Evolutionary conservation across 164 flowering plant genomes (phyloP).

Genomic region (Houttuynia cordata): DNA sequence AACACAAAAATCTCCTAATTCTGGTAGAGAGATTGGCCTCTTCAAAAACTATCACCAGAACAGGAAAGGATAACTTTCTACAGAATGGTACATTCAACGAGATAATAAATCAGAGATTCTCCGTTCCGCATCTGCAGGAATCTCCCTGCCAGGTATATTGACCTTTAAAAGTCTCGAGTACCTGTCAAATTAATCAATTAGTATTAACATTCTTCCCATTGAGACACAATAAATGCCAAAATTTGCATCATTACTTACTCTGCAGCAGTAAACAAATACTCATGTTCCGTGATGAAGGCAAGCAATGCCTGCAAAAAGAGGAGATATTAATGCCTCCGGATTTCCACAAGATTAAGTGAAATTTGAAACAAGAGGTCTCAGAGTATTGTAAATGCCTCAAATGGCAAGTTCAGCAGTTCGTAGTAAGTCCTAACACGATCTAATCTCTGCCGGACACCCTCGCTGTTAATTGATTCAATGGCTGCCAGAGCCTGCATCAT

Average conservation of each 20-base stretch:
- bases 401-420: conserved; percentile 91
- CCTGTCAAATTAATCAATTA: conserved; percentile 31
- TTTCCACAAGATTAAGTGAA: background rate
- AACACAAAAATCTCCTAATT: too few species aligned
- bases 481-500: conserved; percentile 78
- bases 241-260: conserved; percentile 51
- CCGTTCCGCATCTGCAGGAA: conserved; percentile 67
- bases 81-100: conserved; percentile 6
- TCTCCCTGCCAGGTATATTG: conserved; percentile 87
- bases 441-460: conserved; percentile 73
- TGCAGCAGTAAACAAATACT: conserved; percentile 45
- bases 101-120: conserved; percentile 58
- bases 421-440: conserved; percentile 88
- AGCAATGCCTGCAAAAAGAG: conserved; percentile 64
- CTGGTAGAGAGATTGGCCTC: too few species aligned
- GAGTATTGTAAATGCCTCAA: conserved; percentile 43
- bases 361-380: background rate
- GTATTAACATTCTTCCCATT: background rate
- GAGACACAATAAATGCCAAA: background rate
- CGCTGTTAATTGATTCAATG: conserved; percentile 81
- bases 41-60: too few species aligned
- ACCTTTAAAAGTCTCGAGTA: conserved; percentile 73
- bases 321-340: background rate
- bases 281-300: conserved; percentile 85
- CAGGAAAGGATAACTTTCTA: too few species aligned